A percentile compares a stretch with the other conserved stretches of the same genome.
These are phyloP conservation scores for Phytophthora pini DNA, from an alignment of 352 stramenopile genomes.

Conservation along the genomic window DNA sequence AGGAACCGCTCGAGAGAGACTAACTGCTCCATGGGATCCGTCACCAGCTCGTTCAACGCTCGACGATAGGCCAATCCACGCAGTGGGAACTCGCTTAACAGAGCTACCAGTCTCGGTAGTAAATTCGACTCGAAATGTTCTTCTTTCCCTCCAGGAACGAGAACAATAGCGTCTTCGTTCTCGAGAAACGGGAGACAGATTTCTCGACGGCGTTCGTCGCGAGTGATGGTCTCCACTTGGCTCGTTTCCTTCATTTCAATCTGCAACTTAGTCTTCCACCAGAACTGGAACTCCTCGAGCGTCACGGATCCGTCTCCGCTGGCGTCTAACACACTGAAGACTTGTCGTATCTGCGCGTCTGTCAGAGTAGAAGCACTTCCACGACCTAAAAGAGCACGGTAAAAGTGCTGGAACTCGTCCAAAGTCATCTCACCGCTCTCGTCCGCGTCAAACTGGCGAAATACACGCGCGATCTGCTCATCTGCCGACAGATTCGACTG, in stretches of 20 bases:
- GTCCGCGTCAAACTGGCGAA: conserved; percentile 73
- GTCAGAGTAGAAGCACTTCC: conserved; percentile 22
- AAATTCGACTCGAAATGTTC: conserved; percentile 64
- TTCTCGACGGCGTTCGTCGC: conserved; percentile 24
- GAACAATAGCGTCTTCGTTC: conserved; percentile 44
- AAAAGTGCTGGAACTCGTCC: conserved; percentile 64
- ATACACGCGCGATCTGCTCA: conserved; percentile 70
- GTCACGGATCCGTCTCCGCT: conserved; percentile 71
- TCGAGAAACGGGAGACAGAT: conserved; percentile 53
- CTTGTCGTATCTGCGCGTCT: conserved; percentile 50
- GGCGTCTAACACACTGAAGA: conserved; percentile 68
- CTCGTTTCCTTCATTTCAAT: conserved; percentile 60
- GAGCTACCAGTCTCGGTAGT: conserved; percentile 52
- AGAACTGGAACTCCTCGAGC: conserved; percentile 77
- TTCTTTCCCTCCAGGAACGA: background rate
- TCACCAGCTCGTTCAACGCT: conserved; percentile 56
- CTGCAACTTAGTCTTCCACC: conserved; percentile 75
- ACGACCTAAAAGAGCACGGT: conserved; percentile 55
- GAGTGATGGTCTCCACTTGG: conserved; percentile 33
- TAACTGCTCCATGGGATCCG: conserved; percentile 41
- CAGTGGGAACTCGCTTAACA: conserved; percentile 63
- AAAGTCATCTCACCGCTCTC: conserved; percentile 68
- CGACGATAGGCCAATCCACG: conserved; percentile 57
- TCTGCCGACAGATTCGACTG: conserved; percentile 36
- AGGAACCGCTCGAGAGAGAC: conserved; percentile 59